These are phyloP conservation scores for Sordariomycetes sp. DNA, from an alignment of 2,329 filamentous ascomycete species.

Conservation along the genomic window DNA sequence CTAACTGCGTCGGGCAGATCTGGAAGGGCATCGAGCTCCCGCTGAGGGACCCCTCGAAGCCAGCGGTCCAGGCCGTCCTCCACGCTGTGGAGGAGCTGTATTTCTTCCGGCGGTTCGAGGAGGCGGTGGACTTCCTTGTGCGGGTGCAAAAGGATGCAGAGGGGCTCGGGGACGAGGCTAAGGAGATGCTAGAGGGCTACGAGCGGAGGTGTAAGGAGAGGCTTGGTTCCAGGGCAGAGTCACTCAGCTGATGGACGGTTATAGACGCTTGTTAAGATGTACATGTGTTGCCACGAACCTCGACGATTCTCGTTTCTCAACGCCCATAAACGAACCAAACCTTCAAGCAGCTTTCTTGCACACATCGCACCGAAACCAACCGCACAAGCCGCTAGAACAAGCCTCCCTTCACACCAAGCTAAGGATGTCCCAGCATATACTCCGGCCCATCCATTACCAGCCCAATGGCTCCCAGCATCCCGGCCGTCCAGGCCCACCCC, in stretches of 20 bases:
- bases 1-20: constrained; percentile 21
- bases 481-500: neutral
- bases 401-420: neutral
- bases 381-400: neutral
- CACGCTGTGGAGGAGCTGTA: constrained; percentile 47
- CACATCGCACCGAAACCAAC: too few relatives aligned
- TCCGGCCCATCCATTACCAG: too few relatives aligned
- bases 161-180: neutral
- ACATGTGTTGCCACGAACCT: neutral
- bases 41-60: constrained; percentile 25
- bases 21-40: constrained; percentile 27
- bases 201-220: neutral
- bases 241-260: neutral
- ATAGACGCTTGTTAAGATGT: neutral
- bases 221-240: neutral
- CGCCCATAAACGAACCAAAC: neutral
- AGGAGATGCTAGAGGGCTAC: neutral
- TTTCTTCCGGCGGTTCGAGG: constrained; percentile 32
- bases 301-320: neutral
- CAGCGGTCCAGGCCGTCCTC: constrained; percentile 32
- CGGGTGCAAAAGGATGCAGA: neutral
- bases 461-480: neutral
- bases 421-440: neutral
- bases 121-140: constrained; percentile 27
- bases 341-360: neutral